Evolutionary conservation across 2,329 filamentous ascomycete species (phyloP).

Genomic region (Colletotrichum cuscutae): DNA sequence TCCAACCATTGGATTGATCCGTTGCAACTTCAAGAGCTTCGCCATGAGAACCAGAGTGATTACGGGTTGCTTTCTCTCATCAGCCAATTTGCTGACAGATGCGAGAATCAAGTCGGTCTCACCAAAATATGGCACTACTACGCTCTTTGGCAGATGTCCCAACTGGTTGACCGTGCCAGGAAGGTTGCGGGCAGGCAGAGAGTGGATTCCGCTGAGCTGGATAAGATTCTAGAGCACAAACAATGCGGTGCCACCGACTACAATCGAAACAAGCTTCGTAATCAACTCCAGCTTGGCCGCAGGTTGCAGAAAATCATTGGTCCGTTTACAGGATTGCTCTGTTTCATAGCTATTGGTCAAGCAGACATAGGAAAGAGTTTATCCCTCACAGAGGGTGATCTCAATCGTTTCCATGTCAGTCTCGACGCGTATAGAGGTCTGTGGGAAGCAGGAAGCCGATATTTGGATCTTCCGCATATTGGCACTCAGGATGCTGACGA

Average conservation of each 20-base stretch:
- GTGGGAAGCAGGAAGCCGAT: not conserved
- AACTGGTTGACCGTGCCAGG: not conserved
- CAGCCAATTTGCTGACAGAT: not conserved
- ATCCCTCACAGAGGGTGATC: not conserved
- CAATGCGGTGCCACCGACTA: not conserved
- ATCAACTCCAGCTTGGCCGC: not conserved
- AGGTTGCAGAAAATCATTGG: not conserved
- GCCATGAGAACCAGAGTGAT: not conserved
- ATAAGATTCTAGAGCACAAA: not conserved
- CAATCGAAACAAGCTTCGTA: not conserved
- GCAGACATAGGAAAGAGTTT: not conserved
- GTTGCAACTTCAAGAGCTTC: not conserved
- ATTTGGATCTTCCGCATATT: not conserved
- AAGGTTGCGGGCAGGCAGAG: not conserved
- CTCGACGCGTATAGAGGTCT: not conserved
- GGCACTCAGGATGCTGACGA: not conserved
- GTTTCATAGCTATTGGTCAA: not conserved
- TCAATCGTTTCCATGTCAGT: not conserved
- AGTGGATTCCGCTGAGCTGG: not conserved
- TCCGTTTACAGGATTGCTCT: not conserved
- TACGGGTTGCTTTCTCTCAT: not conserved
- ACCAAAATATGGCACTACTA: not conserved
- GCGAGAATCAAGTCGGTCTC: not conserved
- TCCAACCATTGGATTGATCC: not conserved
- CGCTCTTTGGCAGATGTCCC: not conserved